Percentiles rank a stretch among this genome's conserved stretches.
These are phyloP conservation scores for Mrakia gelida DNA, from an alignment of 768 basidiomycete genomes.

Conservation along the genomic window DNA sequence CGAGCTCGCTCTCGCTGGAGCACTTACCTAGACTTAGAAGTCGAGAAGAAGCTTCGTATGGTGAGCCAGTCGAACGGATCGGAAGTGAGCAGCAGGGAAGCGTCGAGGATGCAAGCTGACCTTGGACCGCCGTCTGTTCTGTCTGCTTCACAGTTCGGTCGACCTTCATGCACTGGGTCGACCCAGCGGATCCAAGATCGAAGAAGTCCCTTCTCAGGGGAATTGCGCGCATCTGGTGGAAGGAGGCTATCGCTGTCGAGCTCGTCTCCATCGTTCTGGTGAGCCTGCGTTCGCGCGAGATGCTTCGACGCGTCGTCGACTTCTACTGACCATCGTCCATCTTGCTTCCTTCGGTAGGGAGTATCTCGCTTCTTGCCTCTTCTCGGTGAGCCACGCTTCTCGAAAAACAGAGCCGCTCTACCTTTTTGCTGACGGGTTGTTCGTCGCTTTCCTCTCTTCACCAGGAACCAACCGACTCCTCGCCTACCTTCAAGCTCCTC, in stretches of 20 bases:
- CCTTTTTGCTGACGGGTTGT: too few species aligned
- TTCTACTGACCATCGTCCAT: too few species aligned
- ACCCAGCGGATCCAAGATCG: conserved; percentile 44
- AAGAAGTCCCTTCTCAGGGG: conserved; percentile 51
- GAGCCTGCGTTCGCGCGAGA: too few species aligned
- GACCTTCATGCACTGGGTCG: conserved; percentile 46
- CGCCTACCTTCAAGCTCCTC: conserved; percentile 54
- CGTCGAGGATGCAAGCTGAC: too few species aligned
- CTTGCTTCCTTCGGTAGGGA: too few species aligned
- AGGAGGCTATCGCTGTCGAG: conserved; percentile 35
- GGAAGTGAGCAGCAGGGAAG: too few species aligned
- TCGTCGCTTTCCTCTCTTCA: conserved; percentile 45
- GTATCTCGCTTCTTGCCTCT: too few species aligned
- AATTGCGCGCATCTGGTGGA: conserved; percentile 46
- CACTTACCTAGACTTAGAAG: conserved; percentile 52
- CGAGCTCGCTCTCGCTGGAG: conserved; percentile 41
- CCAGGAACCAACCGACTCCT: conserved; percentile 23
- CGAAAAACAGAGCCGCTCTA: too few species aligned
- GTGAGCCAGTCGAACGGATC: too few species aligned
- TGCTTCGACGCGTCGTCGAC: too few species aligned
- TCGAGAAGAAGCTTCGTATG: conserved; percentile 43
- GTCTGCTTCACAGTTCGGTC: conserved; percentile 33
- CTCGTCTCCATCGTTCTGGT: conserved; percentile 25
- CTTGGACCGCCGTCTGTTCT: too few species aligned
- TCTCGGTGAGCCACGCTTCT: too few species aligned